These are phyloP conservation scores for Blakeslea trispora DNA, from an alignment of 371 early-diverging fungal species.

Conservation along the genomic window DNA sequence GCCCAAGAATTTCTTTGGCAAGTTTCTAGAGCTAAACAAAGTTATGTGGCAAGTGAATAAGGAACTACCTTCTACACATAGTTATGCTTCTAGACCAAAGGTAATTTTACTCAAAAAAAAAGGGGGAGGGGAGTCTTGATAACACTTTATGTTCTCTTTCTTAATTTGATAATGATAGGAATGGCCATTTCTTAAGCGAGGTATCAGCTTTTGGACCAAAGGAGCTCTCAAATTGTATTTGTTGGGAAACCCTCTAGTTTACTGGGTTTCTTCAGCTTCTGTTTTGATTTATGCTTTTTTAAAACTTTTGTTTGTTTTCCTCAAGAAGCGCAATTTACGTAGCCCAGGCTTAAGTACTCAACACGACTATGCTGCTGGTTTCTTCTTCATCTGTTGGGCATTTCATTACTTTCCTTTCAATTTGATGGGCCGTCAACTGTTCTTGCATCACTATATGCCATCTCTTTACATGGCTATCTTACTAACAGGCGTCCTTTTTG, in stretches of 20 bases:
- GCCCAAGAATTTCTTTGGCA: slow-evolving; percentile 67
- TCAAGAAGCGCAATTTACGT: slow-evolving; percentile 67
- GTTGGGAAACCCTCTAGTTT: slow-evolving; percentile 94
- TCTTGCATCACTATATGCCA: slow-evolving; percentile 98
- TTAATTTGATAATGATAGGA: slow-evolving; percentile 35
- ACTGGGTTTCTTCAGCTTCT: slow-evolving; percentile 80
- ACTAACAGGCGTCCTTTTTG: slow-evolving; percentile 68
- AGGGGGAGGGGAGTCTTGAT: too few species aligned
- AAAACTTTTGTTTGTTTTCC: slow-evolving; percentile 61
- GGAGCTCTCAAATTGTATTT: slow-evolving; percentile 83
- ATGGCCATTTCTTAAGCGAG: slow-evolving; percentile 87
- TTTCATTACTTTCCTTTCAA: slow-evolving; percentile 97
- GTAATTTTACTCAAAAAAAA: too few species aligned
- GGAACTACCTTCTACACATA: slow-evolving; percentile 85
- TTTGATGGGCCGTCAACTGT: slow-evolving; percentile 92
- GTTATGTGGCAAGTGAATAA: slow-evolving; percentile 88
- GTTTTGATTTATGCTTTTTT: slow-evolving; percentile 62
- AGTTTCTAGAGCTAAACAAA: slow-evolving; percentile 81
- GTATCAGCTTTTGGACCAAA: slow-evolving; percentile 90
- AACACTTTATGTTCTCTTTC: too few species aligned
- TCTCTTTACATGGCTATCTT: slow-evolving; percentile 84
- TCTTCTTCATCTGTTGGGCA: slow-evolving; percentile 84
- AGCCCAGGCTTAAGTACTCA: slow-evolving; percentile 21
- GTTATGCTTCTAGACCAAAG: slow-evolving; percentile 82
- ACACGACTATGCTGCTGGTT: slow-evolving; percentile 58